A percentile compares a stretch with the other conserved stretches of the same genome.
Conservation (phyloP, 371 early-diverging fungal genomes). For the Thermomucor indicae-seudaticae region DNA sequence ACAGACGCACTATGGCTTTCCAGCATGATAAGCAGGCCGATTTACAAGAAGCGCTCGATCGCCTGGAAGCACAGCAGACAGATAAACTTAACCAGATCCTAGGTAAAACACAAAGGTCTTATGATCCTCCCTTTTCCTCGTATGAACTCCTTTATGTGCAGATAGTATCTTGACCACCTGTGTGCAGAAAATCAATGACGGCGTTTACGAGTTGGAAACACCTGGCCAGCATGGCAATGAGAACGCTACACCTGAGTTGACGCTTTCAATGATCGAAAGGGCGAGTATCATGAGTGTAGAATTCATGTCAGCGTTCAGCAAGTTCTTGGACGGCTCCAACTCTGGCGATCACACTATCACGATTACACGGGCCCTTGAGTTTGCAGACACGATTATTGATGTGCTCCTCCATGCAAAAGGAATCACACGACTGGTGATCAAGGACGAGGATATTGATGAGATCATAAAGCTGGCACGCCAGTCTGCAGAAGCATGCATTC, state of each 20-base stretch:
- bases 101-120: constrained; percentile 32
- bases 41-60: constrained; percentile 64
- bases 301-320: constrained; percentile 71
- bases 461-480: constrained; percentile 66
- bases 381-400: constrained; percentile 81
- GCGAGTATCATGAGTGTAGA: constrained; percentile 75
- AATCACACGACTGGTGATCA: constrained; percentile 75
- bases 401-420: constrained; percentile 88
- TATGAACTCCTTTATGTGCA: constrained; percentile 12
- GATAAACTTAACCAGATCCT: constrained; percentile 78
- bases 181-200: constrained; percentile 81
- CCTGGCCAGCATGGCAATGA: constrained; percentile 81
- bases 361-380: constrained; percentile 75
- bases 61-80: constrained; percentile 62
- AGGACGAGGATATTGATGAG: constrained; percentile 77
- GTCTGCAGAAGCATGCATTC: constrained; percentile 62
- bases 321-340: constrained; percentile 74
- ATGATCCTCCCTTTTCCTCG: no score
- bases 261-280: constrained; percentile 87
- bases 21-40: constrained; percentile 49
- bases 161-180: constrained; percentile 89
- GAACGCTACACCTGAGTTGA: constrained; percentile 89
- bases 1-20: background rate
- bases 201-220: constrained; percentile 80
- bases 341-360: constrained; percentile 79